phyloP scores from a whole-genome alignment of 2,329 filamentous ascomycete species.

The Neurospora sp. region DNA sequence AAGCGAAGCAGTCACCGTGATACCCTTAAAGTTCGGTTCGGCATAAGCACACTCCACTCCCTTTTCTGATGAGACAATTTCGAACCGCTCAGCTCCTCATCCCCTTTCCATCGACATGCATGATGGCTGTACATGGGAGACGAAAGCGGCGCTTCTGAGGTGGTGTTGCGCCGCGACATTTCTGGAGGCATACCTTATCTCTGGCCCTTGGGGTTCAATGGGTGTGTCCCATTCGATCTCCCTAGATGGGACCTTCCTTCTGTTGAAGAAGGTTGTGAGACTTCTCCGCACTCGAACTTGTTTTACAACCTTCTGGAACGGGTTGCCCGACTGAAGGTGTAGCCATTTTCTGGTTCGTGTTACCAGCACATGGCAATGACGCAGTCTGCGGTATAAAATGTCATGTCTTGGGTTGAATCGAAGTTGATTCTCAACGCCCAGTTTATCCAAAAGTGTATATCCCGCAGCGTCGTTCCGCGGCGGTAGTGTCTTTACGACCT shows the following conservation, averaged over 20 bases:
- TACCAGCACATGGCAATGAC: neutral
- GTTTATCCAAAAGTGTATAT: neutral
- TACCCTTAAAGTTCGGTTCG: neutral
- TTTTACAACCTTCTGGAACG: neutral
- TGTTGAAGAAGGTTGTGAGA: neutral
- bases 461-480: neutral
- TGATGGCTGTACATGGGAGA: neutral
- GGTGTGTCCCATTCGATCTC: neutral
- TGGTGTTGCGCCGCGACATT: neutral
- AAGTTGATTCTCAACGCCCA: neutral
- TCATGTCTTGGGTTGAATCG: neutral
- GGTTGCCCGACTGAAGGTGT: neutral
- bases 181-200: neutral
- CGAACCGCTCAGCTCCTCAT: neutral
- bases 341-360: neutral
- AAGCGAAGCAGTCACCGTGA: neutral
- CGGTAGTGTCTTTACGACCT: neutral
- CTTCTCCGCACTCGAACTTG: neutral
- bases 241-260: neutral
- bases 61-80: neutral
- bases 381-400: neutral
- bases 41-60: neutral
- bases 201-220: neutral
- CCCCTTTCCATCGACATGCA: neutral
- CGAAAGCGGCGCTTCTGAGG: neutral